These are phyloP conservation scores for Tremella mesenterica DNA, from an alignment of 768 basidiomycete species.

Conservation along the genomic window DNA sequence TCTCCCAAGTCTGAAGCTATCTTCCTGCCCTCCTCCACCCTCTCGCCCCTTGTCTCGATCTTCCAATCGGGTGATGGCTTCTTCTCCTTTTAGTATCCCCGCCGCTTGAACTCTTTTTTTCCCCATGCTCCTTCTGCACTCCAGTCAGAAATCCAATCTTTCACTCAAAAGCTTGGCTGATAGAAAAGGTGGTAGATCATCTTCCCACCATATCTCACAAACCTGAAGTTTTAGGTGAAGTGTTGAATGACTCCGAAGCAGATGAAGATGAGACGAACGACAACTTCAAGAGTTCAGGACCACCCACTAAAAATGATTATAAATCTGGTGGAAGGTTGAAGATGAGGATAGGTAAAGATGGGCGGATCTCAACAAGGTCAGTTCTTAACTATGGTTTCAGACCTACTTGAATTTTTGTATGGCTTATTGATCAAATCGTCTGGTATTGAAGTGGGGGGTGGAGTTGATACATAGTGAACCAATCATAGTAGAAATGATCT, in stretches of 20 bases:
- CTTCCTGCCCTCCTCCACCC: background rate
- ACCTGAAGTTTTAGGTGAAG: too few species aligned
- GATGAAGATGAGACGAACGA: too few species aligned
- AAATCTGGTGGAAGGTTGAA: background rate
- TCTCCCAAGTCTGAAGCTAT: background rate
- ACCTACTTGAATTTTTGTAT: conserved; percentile 2
- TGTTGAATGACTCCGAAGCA: too few species aligned
- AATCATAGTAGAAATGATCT: conserved; percentile 41
- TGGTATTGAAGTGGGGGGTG: background rate
- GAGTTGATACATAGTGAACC: background rate
- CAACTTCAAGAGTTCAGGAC: too few species aligned
- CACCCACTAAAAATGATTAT: too few species aligned
- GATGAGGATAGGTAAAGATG: background rate
- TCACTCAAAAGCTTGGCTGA: too few species aligned
- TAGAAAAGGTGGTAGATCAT: too few species aligned
- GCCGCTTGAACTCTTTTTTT: background rate
- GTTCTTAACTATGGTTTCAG: background rate
- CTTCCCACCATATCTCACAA: too few species aligned
- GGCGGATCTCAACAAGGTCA: background rate
- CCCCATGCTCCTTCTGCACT: background rate
- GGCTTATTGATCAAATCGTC: background rate
- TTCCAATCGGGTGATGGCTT: background rate
- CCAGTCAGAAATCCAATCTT: too few species aligned
- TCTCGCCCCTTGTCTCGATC: background rate
- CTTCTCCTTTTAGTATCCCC: background rate